Conservation (phyloP, 2,329 filamentous ascomycete genomes). For the Fusarium phyllophilum region DNA sequence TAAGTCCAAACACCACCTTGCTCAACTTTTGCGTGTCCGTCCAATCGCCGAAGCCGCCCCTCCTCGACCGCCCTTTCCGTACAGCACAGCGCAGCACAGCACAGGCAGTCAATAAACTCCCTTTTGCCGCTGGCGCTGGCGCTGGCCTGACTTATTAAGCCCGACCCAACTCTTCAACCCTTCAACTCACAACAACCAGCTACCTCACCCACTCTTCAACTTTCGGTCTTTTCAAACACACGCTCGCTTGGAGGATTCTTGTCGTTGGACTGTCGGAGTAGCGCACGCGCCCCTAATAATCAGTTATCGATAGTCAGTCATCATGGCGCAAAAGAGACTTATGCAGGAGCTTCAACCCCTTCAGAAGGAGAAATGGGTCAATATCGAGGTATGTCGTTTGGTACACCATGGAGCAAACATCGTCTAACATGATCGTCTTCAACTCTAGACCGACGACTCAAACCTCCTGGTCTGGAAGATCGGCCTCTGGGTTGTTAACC, state of each 20-base stretch:
- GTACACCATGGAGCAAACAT: not conserved
- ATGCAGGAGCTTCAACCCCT: conserved; percentile 89
- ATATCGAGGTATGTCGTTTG: conserved; percentile 76
- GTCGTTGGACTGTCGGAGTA: not conserved
- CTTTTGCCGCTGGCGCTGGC: conserved; percentile 34
- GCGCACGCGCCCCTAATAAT: not conserved
- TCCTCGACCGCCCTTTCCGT: conserved; percentile 44
- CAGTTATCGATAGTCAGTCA: conserved; percentile 13
- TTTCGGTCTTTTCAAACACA: not conserved
- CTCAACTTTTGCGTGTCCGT: conserved; percentile 1
- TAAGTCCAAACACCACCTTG: conserved; percentile 3
- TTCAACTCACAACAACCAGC: conserved; percentile 15
- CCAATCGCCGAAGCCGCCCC: conserved; percentile 34
- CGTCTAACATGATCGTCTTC: conserved; percentile 15
- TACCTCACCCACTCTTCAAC: not conserved
- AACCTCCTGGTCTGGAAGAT: conserved; percentile 90
- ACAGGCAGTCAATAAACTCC: not conserved
- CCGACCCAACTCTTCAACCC: conserved; percentile 24
- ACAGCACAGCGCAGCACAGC: not conserved
- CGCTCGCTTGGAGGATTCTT: conserved; percentile 8
- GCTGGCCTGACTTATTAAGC: conserved; percentile 40
- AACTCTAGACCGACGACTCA: conserved; percentile 76
- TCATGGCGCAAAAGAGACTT: conserved; percentile 75
- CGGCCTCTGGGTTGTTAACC: conserved; percentile 91
- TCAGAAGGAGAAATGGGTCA: conserved; percentile 91